Evolutionary conservation across 1,284 basidiomycete species (phyloP).

Genomic region (Cryptococcus sp.): DNA sequence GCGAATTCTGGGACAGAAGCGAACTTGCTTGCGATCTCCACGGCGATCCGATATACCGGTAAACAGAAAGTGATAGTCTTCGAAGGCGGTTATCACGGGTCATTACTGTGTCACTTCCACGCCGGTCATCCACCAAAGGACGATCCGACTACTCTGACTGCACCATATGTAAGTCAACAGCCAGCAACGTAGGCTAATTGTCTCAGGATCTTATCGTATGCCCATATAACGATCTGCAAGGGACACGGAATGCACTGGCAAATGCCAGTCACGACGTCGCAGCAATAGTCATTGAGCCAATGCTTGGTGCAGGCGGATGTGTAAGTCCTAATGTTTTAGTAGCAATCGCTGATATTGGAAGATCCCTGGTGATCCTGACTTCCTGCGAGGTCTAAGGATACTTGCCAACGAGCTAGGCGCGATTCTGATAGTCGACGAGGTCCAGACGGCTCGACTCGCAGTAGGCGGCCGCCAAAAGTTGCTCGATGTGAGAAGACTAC

Average conservation of each 20-base stretch:
- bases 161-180: conserved; percentile 21
- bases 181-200: neutral
- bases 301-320: conserved; percentile 54
- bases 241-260: conserved; percentile 42
- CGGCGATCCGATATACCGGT: conserved; percentile 51
- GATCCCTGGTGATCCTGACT: conserved; percentile 43
- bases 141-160: conserved; percentile 13
- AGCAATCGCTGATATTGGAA: neutral
- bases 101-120: conserved; percentile 27
- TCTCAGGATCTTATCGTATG: conserved; percentile 29
- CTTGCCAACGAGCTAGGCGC: conserved; percentile 56
- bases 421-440: conserved; percentile 58
- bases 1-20: conserved; percentile 55
- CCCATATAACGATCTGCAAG: conserved; percentile 52
- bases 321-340: conserved; percentile 7
- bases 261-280: conserved; percentile 47
- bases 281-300: conserved; percentile 58
- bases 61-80: conserved; percentile 34
- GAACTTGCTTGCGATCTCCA: conserved; percentile 56
- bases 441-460: conserved; percentile 44
- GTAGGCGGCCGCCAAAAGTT: conserved; percentile 28
- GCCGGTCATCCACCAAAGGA: conserved; percentile 6
- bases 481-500: conserved; percentile 12
- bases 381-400: conserved; percentile 53
- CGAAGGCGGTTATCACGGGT: conserved; percentile 34